phyloP scores from a whole-genome alignment of 106 monocot species.

The Dendrobium chrysotoxum region DNA sequence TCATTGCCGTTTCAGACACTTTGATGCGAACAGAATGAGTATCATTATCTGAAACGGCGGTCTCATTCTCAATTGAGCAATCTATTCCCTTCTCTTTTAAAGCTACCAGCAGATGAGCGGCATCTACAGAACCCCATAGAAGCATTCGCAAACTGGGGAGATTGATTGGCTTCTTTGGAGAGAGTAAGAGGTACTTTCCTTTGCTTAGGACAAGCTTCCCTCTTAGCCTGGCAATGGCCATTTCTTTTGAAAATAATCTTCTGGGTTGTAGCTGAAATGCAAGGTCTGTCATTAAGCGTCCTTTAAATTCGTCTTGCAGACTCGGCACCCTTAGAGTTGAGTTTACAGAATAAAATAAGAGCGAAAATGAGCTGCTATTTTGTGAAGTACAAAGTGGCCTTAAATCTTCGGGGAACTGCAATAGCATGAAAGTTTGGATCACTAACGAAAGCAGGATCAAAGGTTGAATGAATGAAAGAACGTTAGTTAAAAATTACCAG shows the following conservation, averaged over 20 bases:
- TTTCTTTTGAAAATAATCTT: constrained; percentile 21
- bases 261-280: constrained; percentile 42
- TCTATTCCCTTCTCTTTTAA: constrained; percentile 29
- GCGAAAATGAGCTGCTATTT: not conserved
- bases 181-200: constrained; percentile 31
- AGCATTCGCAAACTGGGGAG: constrained; percentile 14
- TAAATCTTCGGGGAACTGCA: constrained; percentile 48
- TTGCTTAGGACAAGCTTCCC: constrained; percentile 33
- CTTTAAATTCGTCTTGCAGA: constrained; percentile 20
- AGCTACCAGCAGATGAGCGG: constrained; percentile 16
- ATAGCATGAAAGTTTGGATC: not conserved
- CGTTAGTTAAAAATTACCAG: constrained; percentile 17
- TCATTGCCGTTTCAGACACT: constrained; percentile 21
- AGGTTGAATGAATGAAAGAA: not conserved
- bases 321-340: constrained; percentile 28
- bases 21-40: constrained; percentile 3
- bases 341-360: constrained; percentile 37
- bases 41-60: not conserved
- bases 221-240: constrained; percentile 50
- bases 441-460: not conserved
- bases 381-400: constrained; percentile 8
- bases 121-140: constrained; percentile 37
- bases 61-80: constrained; percentile 15
- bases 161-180: constrained; percentile 1
- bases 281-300: constrained; percentile 24